phyloP scores from a whole-genome alignment of 2,329 filamentous ascomycete species.

The Diaporthe amygdali region DNA sequence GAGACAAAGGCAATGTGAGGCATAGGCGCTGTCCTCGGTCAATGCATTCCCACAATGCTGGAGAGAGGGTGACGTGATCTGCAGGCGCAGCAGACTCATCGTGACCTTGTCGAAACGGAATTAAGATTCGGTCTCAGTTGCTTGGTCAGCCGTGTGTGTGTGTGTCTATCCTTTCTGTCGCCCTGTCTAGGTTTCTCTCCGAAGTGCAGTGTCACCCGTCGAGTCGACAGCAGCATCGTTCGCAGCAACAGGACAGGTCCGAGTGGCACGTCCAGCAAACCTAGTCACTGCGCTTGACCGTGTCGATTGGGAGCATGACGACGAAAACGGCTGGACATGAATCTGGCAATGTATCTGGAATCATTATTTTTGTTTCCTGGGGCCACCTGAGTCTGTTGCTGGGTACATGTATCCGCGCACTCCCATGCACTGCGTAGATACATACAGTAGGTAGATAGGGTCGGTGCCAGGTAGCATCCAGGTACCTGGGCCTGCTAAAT shows the following conservation, averaged over 20 bases:
- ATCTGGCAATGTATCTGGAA: constrained; percentile 3
- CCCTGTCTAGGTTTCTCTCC: neutral
- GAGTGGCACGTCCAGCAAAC: neutral
- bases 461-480: neutral
- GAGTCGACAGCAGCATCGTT: neutral
- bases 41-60: neutral
- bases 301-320: neutral
- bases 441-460: too few relatives aligned
- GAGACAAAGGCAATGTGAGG: neutral
- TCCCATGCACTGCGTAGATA: neutral
- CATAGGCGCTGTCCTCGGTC: neutral
- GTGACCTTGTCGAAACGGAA: neutral
- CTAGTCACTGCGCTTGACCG: neutral
- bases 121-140: neutral
- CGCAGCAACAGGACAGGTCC: neutral
- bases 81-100: constrained; percentile 6
- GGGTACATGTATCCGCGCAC: neutral
- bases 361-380: constrained; percentile 2
- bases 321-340: neutral
- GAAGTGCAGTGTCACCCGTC: neutral
- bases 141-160: neutral
- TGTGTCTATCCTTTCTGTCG: neutral
- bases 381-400: neutral
- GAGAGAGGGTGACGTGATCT: neutral
- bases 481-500: neutral